Conservation (phyloP, 2,329 filamentous ascomycete species). For the Purpureocillium takamizusanense region DNA sequence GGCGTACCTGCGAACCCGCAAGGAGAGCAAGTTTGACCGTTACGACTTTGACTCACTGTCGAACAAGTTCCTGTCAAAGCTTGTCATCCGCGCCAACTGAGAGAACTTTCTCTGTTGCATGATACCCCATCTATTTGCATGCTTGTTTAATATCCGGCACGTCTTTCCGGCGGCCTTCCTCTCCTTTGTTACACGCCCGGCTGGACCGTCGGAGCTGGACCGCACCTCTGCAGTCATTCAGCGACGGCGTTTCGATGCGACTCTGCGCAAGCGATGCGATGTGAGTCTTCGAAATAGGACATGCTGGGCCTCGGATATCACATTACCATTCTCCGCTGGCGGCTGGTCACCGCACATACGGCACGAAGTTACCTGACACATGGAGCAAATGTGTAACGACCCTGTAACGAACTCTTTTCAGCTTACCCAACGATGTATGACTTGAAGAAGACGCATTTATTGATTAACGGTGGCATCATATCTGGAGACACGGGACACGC, state of each 20-base stretch:
- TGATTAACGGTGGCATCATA: conserved; percentile 8
- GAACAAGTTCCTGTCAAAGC: conserved; percentile 94
- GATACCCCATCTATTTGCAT: not conserved
- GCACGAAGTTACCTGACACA: conserved; percentile 20
- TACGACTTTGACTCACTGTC: conserved; percentile 91
- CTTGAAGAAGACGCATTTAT: conserved; percentile 26
- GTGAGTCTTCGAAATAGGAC: too few species aligned
- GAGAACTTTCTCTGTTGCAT: not conserved
- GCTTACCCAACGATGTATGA: conserved; percentile 21
- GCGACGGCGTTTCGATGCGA: conserved; percentile 35
- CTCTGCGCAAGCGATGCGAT: conserved; percentile 13
- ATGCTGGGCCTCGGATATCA: not conserved
- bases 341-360: conserved; percentile 22
- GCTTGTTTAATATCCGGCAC: conserved; percentile 8
- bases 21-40: conserved; percentile 75
- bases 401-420: conserved; percentile 14
- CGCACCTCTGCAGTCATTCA: conserved; percentile 23
- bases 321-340: conserved; percentile 19
- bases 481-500: not conserved
- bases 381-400: conserved; percentile 25
- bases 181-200: conserved; percentile 17
- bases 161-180: conserved; percentile 10
- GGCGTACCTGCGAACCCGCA: conserved; percentile 72
- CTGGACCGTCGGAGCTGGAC: too few species aligned
- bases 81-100: conserved; percentile 89